Percentiles rank a stretch among this genome's conserved stretches.
phyloP scores from a whole-genome alignment of 352 stramenopile genomes.

The Globisporangium nunn region DNA sequence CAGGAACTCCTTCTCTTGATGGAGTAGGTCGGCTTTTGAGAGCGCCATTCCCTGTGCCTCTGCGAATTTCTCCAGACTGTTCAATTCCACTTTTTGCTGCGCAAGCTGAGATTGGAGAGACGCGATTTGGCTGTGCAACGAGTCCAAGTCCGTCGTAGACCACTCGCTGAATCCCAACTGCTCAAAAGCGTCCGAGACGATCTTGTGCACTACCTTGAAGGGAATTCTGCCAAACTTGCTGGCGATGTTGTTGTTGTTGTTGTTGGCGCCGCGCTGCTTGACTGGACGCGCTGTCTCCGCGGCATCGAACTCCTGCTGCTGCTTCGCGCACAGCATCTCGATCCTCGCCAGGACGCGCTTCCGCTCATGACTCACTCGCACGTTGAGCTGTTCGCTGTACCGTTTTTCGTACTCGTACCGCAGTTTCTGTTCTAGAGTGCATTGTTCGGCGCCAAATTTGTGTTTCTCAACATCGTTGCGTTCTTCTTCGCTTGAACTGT shows the following conservation, averaged over 20 bases:
- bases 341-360: conserved; percentile 41
- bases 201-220: conserved; percentile 21
- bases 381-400: conserved; percentile 44
- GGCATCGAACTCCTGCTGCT: conserved; percentile 3
- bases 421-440: conserved; percentile 25
- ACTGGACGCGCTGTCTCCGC: conserved; percentile 1
- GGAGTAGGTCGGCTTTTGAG: conserved; percentile 27
- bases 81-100: conserved; percentile 15
- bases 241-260: conserved; percentile 1
- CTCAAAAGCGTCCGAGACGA: conserved; percentile 34
- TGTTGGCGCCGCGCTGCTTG: background rate
- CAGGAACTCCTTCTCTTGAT: conserved; percentile 54
- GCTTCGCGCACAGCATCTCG: conserved; percentile 30
- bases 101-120: conserved; percentile 13
- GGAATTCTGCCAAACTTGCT: conserved; percentile 10
- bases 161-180: conserved; percentile 42
- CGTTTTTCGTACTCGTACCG: conserved; percentile 42
- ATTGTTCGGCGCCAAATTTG: background rate
- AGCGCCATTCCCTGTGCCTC: conserved; percentile 29
- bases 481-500: background rate
- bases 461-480: no score
- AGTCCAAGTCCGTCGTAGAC: conserved; percentile 41
- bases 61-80: conserved; percentile 5
- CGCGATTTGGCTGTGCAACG: conserved; percentile 21
- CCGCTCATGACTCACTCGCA: conserved; percentile 49